A percentile compares a stretch with the other conserved stretches of the same genome.
These are phyloP conservation scores for Leptomonas seymouri DNA, from an alignment of 208 protist genomes.

Conservation along the genomic window DNA sequence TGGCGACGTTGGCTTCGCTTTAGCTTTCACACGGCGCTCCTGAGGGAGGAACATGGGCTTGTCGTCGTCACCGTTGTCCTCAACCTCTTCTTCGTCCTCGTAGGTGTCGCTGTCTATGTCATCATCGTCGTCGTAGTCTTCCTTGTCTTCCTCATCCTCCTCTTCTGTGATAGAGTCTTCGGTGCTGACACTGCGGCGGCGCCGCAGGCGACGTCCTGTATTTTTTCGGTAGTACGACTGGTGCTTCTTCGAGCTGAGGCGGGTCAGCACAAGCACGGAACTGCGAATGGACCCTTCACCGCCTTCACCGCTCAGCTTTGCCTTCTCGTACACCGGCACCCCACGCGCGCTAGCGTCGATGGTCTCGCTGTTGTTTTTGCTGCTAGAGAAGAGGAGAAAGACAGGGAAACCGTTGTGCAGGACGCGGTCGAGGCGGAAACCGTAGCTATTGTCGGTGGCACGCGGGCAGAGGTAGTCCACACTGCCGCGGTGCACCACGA, in stretches of 20 bases:
- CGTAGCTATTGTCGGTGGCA: constrained; percentile 50
- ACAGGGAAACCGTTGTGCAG: constrained; percentile 66
- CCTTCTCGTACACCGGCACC: constrained; percentile 48
- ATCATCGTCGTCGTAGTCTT: constrained; percentile 5
- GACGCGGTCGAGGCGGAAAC: constrained; percentile 74
- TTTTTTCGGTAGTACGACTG: constrained; percentile 1
- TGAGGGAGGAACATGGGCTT: constrained; percentile 2
- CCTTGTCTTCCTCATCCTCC: constrained; percentile 31
- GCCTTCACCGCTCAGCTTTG: constrained; percentile 51
- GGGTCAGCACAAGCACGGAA: constrained; percentile 45
- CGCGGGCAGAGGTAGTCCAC: constrained; percentile 62
- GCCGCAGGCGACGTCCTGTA: not conserved
- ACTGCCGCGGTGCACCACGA: constrained; percentile 68
- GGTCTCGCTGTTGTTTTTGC: constrained; percentile 37
- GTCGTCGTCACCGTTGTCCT: constrained; percentile 18
- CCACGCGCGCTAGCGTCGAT: constrained; percentile 36
- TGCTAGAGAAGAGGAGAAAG: constrained; percentile 67
- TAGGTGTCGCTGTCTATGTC: constrained; percentile 9
- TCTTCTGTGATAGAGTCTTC: constrained; percentile 22
- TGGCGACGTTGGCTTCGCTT: not conserved
- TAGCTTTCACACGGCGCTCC: not conserved
- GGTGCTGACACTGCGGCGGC: constrained; percentile 9
- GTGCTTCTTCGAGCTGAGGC: constrained; percentile 37
- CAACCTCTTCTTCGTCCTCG: constrained; percentile 12
- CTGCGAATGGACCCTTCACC: constrained; percentile 24